A percentile compares a stretch with the other conserved stretches of the same genome.
phyloP scores from a whole-genome alignment of 441 rosid species.

The Macaranga tanarius region DNA sequence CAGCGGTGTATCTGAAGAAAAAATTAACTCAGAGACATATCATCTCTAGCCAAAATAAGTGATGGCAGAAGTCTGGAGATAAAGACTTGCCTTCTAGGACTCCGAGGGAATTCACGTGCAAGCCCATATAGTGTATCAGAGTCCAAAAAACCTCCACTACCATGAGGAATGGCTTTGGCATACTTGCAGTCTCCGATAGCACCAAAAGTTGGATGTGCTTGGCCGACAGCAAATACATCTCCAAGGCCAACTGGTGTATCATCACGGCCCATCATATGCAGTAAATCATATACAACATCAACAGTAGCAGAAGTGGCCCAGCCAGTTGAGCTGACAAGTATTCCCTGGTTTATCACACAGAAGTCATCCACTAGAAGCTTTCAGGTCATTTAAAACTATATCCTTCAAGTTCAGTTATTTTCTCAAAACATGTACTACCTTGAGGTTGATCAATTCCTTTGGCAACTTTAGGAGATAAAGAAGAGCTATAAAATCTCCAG shows the following conservation, averaged over 20 bases:
- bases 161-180: slow-evolving; percentile 59
- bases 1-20: slow-evolving; percentile 24
- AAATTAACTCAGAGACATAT: background rate
- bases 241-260: slow-evolving; percentile 71
- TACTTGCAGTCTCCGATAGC: no score
- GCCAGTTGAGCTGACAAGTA: slow-evolving; percentile 62
- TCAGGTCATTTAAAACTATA: background rate
- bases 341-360: slow-evolving; percentile 47
- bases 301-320: slow-evolving; percentile 83
- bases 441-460: slow-evolving; percentile 50
- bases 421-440: slow-evolving; percentile 36
- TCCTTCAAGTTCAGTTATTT: background rate
- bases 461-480: slow-evolving; percentile 69
- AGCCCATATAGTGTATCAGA: slow-evolving; percentile 71
- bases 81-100: slow-evolving; percentile 54
- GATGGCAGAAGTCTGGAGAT: background rate
- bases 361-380: no score
- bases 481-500: slow-evolving; percentile 36
- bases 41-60: background rate
- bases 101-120: slow-evolving; percentile 59
- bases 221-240: slow-evolving; percentile 47
- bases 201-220: slow-evolving; percentile 34
- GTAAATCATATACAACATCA: slow-evolving; percentile 62
- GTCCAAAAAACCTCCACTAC: slow-evolving; percentile 65
- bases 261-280: slow-evolving; percentile 89